A percentile compares a stretch with the other conserved stretches of the same genome.
These are phyloP conservation scores for Phytopythium aichiense DNA, from an alignment of 352 stramenopile species.

Conservation along the genomic window DNA sequence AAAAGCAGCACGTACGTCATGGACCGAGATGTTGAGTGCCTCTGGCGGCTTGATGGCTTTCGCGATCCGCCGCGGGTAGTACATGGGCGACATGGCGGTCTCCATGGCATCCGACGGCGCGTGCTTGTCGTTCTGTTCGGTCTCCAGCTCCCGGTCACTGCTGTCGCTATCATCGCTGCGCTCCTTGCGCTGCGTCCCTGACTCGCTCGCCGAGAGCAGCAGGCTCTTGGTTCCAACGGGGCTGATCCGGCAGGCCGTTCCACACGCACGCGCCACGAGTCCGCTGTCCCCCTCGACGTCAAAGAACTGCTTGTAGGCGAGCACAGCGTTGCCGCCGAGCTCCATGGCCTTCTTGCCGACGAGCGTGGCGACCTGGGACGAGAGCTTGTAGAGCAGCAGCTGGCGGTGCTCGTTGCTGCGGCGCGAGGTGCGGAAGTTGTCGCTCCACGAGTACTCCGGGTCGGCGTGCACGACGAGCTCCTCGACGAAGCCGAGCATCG, in stretches of 20 bases:
- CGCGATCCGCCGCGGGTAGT: conserved; percentile 43
- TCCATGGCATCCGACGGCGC: conserved; percentile 25
- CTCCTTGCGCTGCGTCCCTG: conserved; percentile 14
- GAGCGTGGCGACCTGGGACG: conserved; percentile 77
- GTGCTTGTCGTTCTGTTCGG: conserved; percentile 31
- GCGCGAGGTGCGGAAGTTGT: conserved; percentile 91
- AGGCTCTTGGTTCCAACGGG: conserved; percentile 56
- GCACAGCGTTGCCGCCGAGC: conserved; percentile 96
- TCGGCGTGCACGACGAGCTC: conserved; percentile 97
- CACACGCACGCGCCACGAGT: conserved; percentile 95
- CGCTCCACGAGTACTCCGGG: conserved; percentile 97
- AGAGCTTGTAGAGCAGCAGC: conserved; percentile 94
- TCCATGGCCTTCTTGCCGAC: conserved; percentile 96
- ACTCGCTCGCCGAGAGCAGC: conserved; percentile 8
- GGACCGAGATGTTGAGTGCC: conserved; percentile 68
- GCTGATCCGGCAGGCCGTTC: conserved; percentile 87
- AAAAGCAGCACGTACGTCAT: conserved; percentile 36
- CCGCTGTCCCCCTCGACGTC: conserved; percentile 98
- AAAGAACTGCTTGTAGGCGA: conserved; percentile 98
- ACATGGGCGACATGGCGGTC: conserved; percentile 42
- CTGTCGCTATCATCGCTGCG: conserved; percentile 33
- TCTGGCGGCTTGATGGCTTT: conserved; percentile 51
- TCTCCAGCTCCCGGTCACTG: conserved; percentile 23
- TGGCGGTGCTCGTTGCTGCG: conserved; percentile 97
- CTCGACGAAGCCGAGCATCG: conserved; percentile 92